Base-by-base conservation (phyloP, 2,329 filamentous ascomycete species). In the Alternaria solani region DNA sequence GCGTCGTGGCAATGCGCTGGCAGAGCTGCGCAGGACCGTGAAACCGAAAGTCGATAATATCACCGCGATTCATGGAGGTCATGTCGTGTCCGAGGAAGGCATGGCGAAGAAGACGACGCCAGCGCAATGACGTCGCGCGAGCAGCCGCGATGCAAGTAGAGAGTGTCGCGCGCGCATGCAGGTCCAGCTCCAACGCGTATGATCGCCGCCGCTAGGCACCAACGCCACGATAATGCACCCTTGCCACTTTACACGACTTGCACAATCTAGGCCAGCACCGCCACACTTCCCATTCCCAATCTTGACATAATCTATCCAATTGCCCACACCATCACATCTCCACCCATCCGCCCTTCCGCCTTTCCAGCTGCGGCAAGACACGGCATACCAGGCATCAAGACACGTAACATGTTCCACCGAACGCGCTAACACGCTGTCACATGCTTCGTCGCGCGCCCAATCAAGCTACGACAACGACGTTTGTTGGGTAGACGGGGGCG, bases 341-440 rank as follows among this genome's bases (percentile, higher is more conserved):
- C 14, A 38, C 11, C 28, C 28, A 6, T 36, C 32, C 32, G 14
- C 32, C 32, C 32, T 36, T 46, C 44, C 18, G 18, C 9, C 30
- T 49, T 2, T 32, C 12, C n/a, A 16, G 20, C 16, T 14, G 32
- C 36, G 36, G 49, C 25, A 51, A 39, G 16, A 51, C 36, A 51
- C 36, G 49, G 36, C 49, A 38, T 16, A 23, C 16, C 23, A 51
- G 34, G 49, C 36, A 39, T 41, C 36, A 51, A 38, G 49, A 41
- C 52, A 49, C 51, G 42, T 44, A 61, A 39, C 56, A 54, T 54
- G 58, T 49, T 39, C 18, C 51, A 28, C 38, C 25, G 32, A 46
- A 53, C 63, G 47, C 66, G 61, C 61, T 51, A 56, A 61, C 68
- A 61, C 68, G 68, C 38, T 54, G 48, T 69, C 65, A 70, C 68